Conservation (phyloP, 2,329 filamentous ascomycete genomes). For the Penicillium sp. region DNA sequence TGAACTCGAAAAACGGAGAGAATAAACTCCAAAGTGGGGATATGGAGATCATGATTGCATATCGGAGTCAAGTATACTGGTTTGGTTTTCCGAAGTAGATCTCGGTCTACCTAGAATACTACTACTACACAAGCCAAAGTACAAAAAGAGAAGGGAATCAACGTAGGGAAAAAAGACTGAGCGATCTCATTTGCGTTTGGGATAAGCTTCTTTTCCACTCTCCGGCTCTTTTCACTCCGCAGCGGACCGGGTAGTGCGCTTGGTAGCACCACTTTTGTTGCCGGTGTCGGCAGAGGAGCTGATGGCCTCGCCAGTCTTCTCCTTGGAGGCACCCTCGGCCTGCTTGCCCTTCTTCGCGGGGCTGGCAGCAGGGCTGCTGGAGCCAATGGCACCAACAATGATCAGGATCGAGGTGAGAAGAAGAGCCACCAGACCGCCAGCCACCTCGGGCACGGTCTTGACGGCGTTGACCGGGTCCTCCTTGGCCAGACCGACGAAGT, state of each 20-base stretch:
- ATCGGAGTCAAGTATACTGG: conserved; percentile 1
- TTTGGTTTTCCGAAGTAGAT: conserved; percentile 10
- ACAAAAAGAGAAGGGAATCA: conserved; percentile 13
- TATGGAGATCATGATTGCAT: neutral
- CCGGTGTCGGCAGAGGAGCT: conserved; percentile 65
- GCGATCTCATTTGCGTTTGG: conserved; percentile 10
- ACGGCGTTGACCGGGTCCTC: conserved; percentile 77
- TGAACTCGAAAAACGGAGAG: neutral
- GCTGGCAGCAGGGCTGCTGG: conserved; percentile 59
- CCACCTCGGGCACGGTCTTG: conserved; percentile 87
- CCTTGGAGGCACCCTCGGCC: conserved; percentile 55
- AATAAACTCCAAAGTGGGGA: neutral
- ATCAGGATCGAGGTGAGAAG: conserved; percentile 66
- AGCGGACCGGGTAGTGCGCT: conserved; percentile 52
- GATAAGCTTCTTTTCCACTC: conserved; percentile 11
- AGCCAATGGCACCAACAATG: conserved; percentile 61
- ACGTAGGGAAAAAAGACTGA: conserved; percentile 3
- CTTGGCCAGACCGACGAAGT: conserved; percentile 82
- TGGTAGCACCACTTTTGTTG: conserved; percentile 67
- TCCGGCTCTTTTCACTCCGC: conserved; percentile 30
- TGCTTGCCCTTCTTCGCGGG: conserved; percentile 63
- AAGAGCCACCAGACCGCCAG: conserved; percentile 70
- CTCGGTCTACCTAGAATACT: conserved; percentile 11
- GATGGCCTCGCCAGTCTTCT: conserved; percentile 63
- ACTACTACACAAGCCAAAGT: conserved; percentile 14